Evolutionary conservation across 495 filamentous ascomycete genomes (phyloP).

Genomic region (Pseudoneurospora amorphoporcata): DNA sequence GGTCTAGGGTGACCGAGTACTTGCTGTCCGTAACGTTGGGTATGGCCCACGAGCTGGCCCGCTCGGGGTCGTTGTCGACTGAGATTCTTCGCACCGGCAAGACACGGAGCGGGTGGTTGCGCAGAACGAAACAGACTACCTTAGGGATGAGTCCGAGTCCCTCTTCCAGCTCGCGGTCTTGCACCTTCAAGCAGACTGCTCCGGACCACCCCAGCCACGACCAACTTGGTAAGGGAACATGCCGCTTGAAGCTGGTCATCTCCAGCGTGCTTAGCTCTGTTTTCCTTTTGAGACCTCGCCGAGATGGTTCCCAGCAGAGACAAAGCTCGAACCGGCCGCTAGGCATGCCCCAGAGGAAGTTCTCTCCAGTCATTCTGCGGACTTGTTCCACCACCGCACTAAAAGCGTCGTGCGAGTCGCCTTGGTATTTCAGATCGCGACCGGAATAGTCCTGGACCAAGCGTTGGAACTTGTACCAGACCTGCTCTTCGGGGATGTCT

Average conservation of each 20-base stretch:
- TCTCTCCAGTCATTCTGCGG: neutral
- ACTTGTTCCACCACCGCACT: neutral
- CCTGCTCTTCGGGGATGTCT: neutral
- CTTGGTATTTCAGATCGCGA: neutral
- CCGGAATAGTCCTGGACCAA: neutral
- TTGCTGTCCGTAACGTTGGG: neutral
- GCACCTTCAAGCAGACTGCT: neutral
- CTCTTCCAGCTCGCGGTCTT: neutral
- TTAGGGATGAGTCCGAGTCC: neutral
- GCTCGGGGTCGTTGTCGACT: neutral
- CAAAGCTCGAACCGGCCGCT: neutral
- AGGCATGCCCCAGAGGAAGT: neutral
- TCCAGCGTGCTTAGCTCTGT: neutral
- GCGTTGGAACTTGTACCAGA: neutral
- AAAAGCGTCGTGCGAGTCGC: neutral
- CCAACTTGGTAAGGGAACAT: neutral
- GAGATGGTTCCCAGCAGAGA: neutral
- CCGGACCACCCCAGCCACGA: neutral
- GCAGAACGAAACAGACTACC: neutral
- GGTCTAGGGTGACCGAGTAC: neutral
- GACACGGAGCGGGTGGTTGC: neutral
- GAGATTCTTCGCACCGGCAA: neutral
- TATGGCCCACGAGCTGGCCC: neutral
- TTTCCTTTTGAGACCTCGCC: neutral
- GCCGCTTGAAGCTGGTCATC: neutral